Evolutionary conservation across 73 alveolate genomes (phyloP).

Genomic region (Breviolum minutum): DNA sequence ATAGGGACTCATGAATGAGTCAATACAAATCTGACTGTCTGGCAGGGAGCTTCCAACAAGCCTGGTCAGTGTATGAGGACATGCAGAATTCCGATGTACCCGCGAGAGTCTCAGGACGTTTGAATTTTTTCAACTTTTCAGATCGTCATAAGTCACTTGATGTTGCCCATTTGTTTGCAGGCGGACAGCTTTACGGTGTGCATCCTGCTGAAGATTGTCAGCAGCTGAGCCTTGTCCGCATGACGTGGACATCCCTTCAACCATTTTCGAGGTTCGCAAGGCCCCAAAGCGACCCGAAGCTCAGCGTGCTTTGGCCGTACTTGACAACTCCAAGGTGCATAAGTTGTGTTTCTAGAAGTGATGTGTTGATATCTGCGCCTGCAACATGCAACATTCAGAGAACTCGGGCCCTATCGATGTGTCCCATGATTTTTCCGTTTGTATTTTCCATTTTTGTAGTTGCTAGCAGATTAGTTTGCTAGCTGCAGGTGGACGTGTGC

Average conservation of each 20-base stretch:
- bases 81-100: constrained; percentile 44
- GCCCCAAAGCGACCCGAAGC: constrained; percentile 61
- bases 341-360: too few species aligned
- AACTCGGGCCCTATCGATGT: too few species aligned
- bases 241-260: background rate
- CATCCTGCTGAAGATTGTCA: constrained; percentile 56
- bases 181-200: constrained; percentile 86
- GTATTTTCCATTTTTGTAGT: too few species aligned
- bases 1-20: background rate
- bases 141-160: background rate
- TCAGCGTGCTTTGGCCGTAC: constrained; percentile 65
- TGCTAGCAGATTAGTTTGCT: background rate
- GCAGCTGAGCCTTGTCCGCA: background rate
- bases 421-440: too few species aligned
- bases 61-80: constrained; percentile 62
- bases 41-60: constrained; percentile 55
- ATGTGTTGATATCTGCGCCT: too few species aligned
- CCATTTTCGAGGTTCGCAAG: constrained; percentile 39
- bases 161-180: background rate
- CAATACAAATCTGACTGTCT: background rate
- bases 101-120: background rate
- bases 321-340: constrained; percentile 53
- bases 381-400: too few species aligned
- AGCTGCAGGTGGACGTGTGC: constrained; percentile 64
- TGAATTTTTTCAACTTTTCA: background rate